phyloP scores from a whole-genome alignment of 768 basidiomycete genomes.

The Termitomyces sp. region DNA sequence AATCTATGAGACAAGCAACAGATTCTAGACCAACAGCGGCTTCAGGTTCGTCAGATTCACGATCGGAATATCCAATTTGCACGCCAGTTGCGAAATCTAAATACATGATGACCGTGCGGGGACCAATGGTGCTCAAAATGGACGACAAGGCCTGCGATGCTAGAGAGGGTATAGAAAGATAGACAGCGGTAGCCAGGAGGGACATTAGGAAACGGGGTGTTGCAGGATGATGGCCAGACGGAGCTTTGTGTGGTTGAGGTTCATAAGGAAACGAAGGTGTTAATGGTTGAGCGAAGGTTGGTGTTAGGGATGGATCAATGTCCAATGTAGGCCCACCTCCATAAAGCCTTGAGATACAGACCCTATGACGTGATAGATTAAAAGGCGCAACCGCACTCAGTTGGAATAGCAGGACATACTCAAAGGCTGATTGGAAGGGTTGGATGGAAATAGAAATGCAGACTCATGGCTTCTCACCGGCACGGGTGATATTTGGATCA shows the following conservation, averaged over 20 bases:
- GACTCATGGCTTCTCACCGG: constrained; percentile 45
- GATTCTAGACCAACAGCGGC: constrained; percentile 68
- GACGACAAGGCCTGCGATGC: constrained; percentile 70
- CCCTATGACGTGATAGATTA: constrained; percentile 34
- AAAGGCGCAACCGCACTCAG: background rate
- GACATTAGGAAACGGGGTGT: constrained; percentile 81
- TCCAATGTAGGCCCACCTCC: constrained; percentile 77
- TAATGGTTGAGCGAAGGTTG: constrained; percentile 64
- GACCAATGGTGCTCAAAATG: constrained; percentile 72
- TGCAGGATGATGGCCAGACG: constrained; percentile 62
- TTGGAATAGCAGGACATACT: constrained; percentile 47
- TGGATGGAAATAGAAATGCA: constrained; percentile 8
- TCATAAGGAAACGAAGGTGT: constrained; percentile 55
- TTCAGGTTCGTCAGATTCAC: constrained; percentile 36
- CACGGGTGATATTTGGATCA: constrained; percentile 83
- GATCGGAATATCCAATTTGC: constrained; percentile 41
- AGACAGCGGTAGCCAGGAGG: constrained; percentile 81
- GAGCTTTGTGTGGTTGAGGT: constrained; percentile 25
- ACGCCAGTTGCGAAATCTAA: constrained; percentile 79
- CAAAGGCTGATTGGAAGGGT: constrained; percentile 57
- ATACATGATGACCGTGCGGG: constrained; percentile 70
- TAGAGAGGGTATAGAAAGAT: constrained; percentile 75
- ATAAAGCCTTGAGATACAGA: constrained; percentile 84
- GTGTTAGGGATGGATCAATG: constrained; percentile 58
- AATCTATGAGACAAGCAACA: constrained; percentile 46